Base-by-base conservation (phyloP, 306 rosid species). In the Sindora glabra region DNA sequence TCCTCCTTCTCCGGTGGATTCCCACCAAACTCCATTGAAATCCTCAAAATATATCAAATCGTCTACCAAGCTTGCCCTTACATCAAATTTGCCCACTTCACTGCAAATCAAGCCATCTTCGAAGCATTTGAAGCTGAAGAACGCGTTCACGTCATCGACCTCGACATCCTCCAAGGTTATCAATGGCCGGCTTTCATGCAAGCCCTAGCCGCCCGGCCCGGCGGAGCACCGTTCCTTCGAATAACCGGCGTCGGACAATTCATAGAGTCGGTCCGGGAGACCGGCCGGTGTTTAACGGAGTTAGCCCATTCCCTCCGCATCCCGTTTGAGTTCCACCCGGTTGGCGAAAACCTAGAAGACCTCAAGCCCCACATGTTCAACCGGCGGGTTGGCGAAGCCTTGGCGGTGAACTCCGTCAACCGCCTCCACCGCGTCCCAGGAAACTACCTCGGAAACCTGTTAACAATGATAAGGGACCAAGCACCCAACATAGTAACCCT, bases 171-270 rank as follows among this genome's bases (percentile, higher is more conserved):
- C 33, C 95, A 91, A 46, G 97, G 97, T 7, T 91, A 91, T 17
- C 97, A 91, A 21, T 87, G 96, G 96, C 97, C 92, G 0, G 92
- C 97, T 2, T 87, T 87, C 74, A 91, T 83, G 96, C 96, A 91
- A 53, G 97, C 97, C 64, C 37, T 91, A 0, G 89, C 96, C 0
- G 97, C 97, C 2, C 76, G 92, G 1, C 78, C 87, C 0, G 48
- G 72, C 0, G 86, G 89, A 0, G 80, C 95, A 0, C 95, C 96
- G 0, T 87, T 85, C 17, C 91, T 91, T 6, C 65, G 89, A 0
- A 91, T 91, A 12, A 91, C 97, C 0, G 92, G 96, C 0, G 85
- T 88, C 0, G 95, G 89, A 8, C 66, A 81, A 0, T 58, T 48
- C 48, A 10, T 76, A 0, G 95, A 87, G 5, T 12, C 80, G 0